A percentile compares a stretch with the other conserved stretches of the same genome.
These are phyloP conservation scores for Rhizopus microsporus DNA, from an alignment of 371 early-diverging fungal species.

Conservation along the genomic window DNA sequence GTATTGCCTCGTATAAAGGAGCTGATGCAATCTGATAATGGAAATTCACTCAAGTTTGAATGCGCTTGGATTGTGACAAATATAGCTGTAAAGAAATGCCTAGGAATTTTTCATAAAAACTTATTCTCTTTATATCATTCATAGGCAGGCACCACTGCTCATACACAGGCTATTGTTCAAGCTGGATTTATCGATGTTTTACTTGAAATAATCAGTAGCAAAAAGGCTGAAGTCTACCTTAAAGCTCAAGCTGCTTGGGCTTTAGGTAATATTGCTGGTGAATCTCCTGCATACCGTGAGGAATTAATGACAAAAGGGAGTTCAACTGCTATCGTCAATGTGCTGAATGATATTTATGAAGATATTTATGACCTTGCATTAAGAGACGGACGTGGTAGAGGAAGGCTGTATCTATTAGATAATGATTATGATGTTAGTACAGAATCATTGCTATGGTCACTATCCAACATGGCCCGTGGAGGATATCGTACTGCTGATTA, in stretches of 20 bases:
- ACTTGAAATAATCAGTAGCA: slow-evolving; percentile 20
- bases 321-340: slow-evolving; percentile 16
- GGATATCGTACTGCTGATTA: slow-evolving; percentile 42
- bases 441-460: slow-evolving; percentile 42
- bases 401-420: slow-evolving; percentile 23
- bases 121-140: not conserved
- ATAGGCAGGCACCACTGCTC: slow-evolving; percentile 59
- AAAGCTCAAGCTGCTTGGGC: slow-evolving; percentile 57
- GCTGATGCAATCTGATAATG: slow-evolving; percentile 21
- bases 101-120: not conserved
- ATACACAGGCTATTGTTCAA: slow-evolving; percentile 47
- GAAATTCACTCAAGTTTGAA: slow-evolving; percentile 50
- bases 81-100: slow-evolving; percentile 49
- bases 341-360: slow-evolving; percentile 17
- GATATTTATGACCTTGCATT: slow-evolving; percentile 11
- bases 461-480: slow-evolving; percentile 52
- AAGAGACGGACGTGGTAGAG: not conserved
- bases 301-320: slow-evolving; percentile 27
- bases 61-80: slow-evolving; percentile 65
- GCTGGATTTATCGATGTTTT: slow-evolving; percentile 49
- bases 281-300: slow-evolving; percentile 39
- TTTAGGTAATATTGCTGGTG: slow-evolving; percentile 53
- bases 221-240: slow-evolving; percentile 16
- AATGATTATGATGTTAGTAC: slow-evolving; percentile 30
- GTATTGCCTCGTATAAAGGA: slow-evolving; percentile 41